phyloP scores from a whole-genome alignment of 345 rosid species.

The Salix viminalis region DNA sequence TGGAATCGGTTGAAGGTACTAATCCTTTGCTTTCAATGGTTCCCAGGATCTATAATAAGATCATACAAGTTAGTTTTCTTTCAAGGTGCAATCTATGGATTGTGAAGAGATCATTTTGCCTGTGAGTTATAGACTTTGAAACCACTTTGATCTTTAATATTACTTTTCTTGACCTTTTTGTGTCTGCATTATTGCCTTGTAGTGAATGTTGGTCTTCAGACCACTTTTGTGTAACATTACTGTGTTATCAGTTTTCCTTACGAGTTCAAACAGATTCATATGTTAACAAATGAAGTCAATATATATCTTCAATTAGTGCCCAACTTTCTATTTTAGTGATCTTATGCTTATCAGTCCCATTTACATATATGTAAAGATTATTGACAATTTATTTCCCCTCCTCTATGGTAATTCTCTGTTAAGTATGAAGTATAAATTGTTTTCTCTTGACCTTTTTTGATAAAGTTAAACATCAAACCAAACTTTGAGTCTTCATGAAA shows the following conservation, averaged over 20 bases:
- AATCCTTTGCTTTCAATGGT: constrained; percentile 5
- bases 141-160: not conserved
- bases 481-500: not conserved
- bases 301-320: not conserved
- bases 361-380: not conserved
- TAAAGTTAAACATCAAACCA: not conserved
- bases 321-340: not conserved
- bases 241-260: not conserved
- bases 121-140: not conserved
- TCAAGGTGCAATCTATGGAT: not conserved
- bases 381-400: not conserved
- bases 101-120: not conserved
- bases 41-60: not conserved
- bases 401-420: not conserved
- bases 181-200: not conserved
- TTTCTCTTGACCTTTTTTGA: not conserved
- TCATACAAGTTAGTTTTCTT: not conserved
- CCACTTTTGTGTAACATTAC: too few relatives aligned
- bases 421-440: not conserved
- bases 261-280: not conserved
- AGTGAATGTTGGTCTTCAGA: not conserved
- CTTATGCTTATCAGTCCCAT: not conserved
- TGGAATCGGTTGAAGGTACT: constrained; percentile 68
- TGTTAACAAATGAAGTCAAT: not conserved
- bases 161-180: not conserved